phyloP scores from a whole-genome alignment of 2,329 filamentous ascomycete genomes.

The Pyrenophora seminiperda region DNA sequence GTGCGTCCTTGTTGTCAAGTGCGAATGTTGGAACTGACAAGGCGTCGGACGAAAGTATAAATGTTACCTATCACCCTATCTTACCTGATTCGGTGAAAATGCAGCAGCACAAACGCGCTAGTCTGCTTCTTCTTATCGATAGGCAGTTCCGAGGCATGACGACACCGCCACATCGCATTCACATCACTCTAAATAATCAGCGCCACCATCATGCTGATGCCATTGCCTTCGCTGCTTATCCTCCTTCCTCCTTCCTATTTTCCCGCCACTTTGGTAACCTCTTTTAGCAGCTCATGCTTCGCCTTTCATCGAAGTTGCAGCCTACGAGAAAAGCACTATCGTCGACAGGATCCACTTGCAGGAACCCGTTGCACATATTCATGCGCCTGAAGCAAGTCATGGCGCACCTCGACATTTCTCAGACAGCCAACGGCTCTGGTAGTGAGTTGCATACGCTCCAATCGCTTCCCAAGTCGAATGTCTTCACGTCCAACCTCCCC shows the following conservation, averaged over 20 bases:
- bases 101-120: conserved; percentile 12
- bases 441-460: conserved; percentile 44
- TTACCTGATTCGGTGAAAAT: conserved; percentile 1
- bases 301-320: conserved; percentile 16
- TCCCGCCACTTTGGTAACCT: background rate
- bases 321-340: conserved; percentile 5
- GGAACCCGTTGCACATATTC: conserved; percentile 18
- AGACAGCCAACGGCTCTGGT: conserved; percentile 18
- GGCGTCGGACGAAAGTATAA: background rate
- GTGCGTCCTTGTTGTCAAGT: background rate
- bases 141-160: conserved; percentile 28
- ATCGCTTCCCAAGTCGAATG: conserved; percentile 67
- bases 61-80: background rate
- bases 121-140: conserved; percentile 28
- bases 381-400: conserved; percentile 53
- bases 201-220: background rate
- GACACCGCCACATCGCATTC: conserved; percentile 26
- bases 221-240: conserved; percentile 18
- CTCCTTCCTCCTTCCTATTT: background rate
- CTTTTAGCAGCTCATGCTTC: conserved; percentile 23
- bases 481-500: conserved; percentile 70
- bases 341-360: conserved; percentile 6
- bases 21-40: background rate
- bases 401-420: conserved; percentile 48
- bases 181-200: conserved; percentile 16